Conservation (phyloP, 2,329 filamentous ascomycete species). For the Colletotrichum lentis region DNA sequence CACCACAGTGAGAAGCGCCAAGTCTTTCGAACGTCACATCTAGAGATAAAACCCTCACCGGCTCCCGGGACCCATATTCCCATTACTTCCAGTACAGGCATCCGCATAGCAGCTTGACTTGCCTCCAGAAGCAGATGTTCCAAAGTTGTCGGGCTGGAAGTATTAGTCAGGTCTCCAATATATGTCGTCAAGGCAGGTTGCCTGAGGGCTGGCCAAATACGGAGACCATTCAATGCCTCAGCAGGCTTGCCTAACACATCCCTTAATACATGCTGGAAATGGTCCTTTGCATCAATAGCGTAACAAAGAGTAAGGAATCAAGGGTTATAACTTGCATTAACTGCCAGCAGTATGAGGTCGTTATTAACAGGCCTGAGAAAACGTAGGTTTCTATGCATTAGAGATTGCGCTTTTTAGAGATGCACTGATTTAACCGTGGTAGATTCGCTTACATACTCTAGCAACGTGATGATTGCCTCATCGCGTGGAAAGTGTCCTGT, state of each 20-base stretch:
- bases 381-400: neutral
- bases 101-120: neutral
- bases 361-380: neutral
- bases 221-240: neutral
- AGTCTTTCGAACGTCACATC: neutral
- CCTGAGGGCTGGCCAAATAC: neutral
- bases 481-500: neutral
- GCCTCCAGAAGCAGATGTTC: neutral
- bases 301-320: neutral
- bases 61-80: slow-evolving; percentile 4
- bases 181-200: slow-evolving; percentile 4
- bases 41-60: neutral
- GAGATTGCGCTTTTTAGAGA: slow-evolving; percentile 1
- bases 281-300: slow-evolving; percentile 12
- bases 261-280: neutral
- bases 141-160: neutral
- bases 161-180: slow-evolving; percentile 2
- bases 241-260: neutral
- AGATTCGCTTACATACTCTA: neutral
- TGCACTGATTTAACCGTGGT: neutral
- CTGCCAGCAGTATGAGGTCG: neutral
- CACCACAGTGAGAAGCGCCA: neutral
- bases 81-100: neutral
- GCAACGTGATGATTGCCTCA: neutral
- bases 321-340: neutral